Conservation (phyloP, 371 early-diverging fungal species). For the Dichotomocladium elegans region DNA sequence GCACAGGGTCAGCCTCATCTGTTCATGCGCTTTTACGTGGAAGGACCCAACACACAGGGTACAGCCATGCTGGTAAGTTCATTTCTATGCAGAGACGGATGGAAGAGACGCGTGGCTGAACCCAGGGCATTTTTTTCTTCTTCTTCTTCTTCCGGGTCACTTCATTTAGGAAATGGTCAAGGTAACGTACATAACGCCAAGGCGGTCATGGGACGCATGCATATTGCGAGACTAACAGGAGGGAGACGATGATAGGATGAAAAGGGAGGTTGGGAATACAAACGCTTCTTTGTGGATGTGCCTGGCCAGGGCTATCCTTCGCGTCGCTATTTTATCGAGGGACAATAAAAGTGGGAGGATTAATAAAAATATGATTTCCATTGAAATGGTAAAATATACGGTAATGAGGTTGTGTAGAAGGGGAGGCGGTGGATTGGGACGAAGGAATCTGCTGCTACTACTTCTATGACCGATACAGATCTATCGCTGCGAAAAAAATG, state of each 20-base stretch:
- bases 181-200: background rate
- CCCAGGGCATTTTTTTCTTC: background rate
- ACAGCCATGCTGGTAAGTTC: constrained; percentile 25
- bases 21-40: constrained; percentile 49
- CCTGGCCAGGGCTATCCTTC: constrained; percentile 31
- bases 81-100: no score
- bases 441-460: no score
- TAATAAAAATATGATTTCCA: background rate
- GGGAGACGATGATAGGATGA: constrained; percentile 15
- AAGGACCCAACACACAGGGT: constrained; percentile 43
- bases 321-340: constrained; percentile 11
- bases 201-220: background rate
- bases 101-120: background rate
- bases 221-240: background rate
- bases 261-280: constrained; percentile 43
- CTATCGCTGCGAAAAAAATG: background rate
- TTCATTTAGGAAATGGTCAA: constrained; percentile 40
- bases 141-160: background rate
- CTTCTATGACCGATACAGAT: background rate
- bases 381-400: background rate
- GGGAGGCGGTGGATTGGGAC: no score
- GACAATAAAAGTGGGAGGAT: background rate
- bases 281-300: constrained; percentile 47
- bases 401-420: background rate
- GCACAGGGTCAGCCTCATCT: constrained; percentile 37